phyloP scores from a whole-genome alignment of 2,329 filamentous ascomycete species.

The Apiospora saccharicola region DNA sequence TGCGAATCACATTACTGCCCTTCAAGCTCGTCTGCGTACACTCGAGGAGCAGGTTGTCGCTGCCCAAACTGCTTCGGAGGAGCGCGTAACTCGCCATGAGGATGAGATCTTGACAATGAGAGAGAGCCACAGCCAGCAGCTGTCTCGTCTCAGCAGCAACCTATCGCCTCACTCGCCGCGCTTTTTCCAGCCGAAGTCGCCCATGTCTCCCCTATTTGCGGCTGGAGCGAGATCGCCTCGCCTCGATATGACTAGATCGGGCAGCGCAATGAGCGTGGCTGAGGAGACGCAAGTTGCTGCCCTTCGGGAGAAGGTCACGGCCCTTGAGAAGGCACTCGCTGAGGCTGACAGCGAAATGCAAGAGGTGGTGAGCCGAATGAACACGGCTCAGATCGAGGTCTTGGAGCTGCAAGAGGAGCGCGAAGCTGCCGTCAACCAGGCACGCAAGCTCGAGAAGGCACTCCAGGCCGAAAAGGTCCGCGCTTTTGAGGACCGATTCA shows the following conservation, averaged over 20 bases:
- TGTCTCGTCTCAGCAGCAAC: constrained; percentile 73
- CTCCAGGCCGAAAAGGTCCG: constrained; percentile 71
- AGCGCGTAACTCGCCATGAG: constrained; percentile 82
- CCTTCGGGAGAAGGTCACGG: constrained; percentile 27
- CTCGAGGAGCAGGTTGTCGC: constrained; percentile 85
- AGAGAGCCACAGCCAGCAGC: constrained; percentile 78
- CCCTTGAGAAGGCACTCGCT: constrained; percentile 59
- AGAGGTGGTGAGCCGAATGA: constrained; percentile 83
- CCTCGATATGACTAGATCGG: constrained; percentile 54
- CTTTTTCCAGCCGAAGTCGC: constrained; percentile 64
- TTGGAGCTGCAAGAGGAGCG: constrained; percentile 77
- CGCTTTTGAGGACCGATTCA: constrained; percentile 53
- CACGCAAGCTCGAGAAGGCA: constrained; percentile 71
- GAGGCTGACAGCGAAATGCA: constrained; percentile 85
- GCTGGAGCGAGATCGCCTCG: constrained; percentile 59
- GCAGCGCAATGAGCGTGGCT: constrained; percentile 68
- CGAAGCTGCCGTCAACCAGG: constrained; percentile 77
- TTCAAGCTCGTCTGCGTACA: constrained; percentile 80
- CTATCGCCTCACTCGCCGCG: constrained; percentile 51
- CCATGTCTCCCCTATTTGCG: constrained; percentile 68
- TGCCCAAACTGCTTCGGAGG: constrained; percentile 87
- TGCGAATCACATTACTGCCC: constrained; percentile 79
- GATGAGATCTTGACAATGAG: constrained; percentile 80
- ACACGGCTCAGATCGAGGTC: constrained; percentile 82
- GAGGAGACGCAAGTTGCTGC: constrained; percentile 78